Percentiles rank a stretch among this genome's conserved stretches.
Conservation (phyloP, 2,329 filamentous ascomycete genomes). For the Aspergillus uvarum region DNA sequence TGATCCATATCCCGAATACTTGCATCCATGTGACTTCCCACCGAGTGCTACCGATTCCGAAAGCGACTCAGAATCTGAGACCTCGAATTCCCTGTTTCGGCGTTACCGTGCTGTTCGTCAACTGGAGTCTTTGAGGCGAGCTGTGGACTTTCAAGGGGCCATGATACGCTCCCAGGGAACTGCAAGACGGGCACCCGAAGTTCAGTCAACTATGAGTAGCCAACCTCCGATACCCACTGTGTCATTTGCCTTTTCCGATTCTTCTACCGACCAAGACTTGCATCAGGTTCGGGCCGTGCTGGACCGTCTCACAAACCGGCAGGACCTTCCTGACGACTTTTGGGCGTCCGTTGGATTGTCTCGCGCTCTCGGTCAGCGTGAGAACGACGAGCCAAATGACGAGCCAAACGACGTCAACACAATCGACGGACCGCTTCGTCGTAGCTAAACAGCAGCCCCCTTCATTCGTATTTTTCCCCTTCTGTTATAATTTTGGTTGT, state of each 20-base stretch:
- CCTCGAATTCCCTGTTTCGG: slow-evolving; percentile 20
- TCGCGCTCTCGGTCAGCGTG: slow-evolving; percentile 48
- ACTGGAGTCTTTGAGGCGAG: slow-evolving; percentile 24
- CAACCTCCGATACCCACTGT: slow-evolving; percentile 36
- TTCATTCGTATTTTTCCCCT: slow-evolving; percentile 4
- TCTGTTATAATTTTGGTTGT: slow-evolving; percentile 18
- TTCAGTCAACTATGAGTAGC: slow-evolving; percentile 34
- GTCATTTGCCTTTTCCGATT: slow-evolving; percentile 32
- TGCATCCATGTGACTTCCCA: slow-evolving; percentile 40
- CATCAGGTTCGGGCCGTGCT: slow-evolving; percentile 71
- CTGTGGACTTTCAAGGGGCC: slow-evolving; percentile 18
- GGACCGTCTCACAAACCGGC: slow-evolving; percentile 65
- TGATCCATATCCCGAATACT: slow-evolving; percentile 36
- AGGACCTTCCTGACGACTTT: slow-evolving; percentile 80
- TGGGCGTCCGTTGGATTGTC: slow-evolving; percentile 71
- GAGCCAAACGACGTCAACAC: slow-evolving; percentile 23
- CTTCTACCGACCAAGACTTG: slow-evolving; percentile 42
- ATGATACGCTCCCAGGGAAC: neutral
- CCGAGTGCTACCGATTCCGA: slow-evolving; percentile 35
- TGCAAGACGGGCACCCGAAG: neutral
- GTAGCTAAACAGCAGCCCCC: slow-evolving; percentile 11
- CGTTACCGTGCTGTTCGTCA: slow-evolving; percentile 20
- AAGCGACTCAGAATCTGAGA: slow-evolving; percentile 32
- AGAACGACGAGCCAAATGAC: slow-evolving; percentile 25
- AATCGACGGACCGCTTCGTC: slow-evolving; percentile 17